These are phyloP conservation scores for Aspergillus sp. DNA, from an alignment of 2,329 filamentous ascomycete genomes.

Conservation along the genomic window DNA sequence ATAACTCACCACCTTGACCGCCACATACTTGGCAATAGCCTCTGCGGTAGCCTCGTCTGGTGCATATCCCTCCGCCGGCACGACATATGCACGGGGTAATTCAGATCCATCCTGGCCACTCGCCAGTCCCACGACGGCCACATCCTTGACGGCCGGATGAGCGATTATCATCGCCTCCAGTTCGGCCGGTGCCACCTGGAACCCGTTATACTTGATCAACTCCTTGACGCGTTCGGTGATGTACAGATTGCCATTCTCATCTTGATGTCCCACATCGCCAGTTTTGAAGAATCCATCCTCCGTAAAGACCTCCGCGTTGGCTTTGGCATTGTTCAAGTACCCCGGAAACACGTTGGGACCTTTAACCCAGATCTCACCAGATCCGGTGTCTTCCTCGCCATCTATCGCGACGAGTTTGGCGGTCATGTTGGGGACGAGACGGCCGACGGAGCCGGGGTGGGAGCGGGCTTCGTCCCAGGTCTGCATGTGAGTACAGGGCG, in stretches of 20 bases:
- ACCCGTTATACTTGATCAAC: slow-evolving; percentile 56
- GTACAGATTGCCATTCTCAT: slow-evolving; percentile 68
- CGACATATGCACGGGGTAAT: slow-evolving; percentile 57
- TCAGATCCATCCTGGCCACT: slow-evolving; percentile 55
- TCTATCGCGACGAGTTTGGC: slow-evolving; percentile 6
- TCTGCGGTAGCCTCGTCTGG: slow-evolving; percentile 28
- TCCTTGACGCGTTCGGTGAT: slow-evolving; percentile 72
- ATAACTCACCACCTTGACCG: slow-evolving; percentile 19
- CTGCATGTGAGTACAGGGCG: slow-evolving; percentile 10
- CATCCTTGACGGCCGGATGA: slow-evolving; percentile 45
- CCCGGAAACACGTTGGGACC: slow-evolving; percentile 74
- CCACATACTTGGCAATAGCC: slow-evolving; percentile 15
- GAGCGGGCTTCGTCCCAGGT: slow-evolving; percentile 7
- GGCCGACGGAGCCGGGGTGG: slow-evolving; percentile 8
- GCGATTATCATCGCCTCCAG: slow-evolving; percentile 45
- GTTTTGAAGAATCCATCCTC: slow-evolving; percentile 73
- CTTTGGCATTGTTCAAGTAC: slow-evolving; percentile 66
- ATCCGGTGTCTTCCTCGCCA: not conserved
- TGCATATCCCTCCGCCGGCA: slow-evolving; percentile 27
- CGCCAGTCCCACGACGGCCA: slow-evolving; percentile 53
- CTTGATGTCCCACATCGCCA: slow-evolving; percentile 69
- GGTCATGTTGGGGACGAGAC: slow-evolving; percentile 13
- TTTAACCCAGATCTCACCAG: slow-evolving; percentile 58
- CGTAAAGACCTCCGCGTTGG: slow-evolving; percentile 63
- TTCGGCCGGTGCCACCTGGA: slow-evolving; percentile 60